phyloP scores from a whole-genome alignment of 1,284 basidiomycete genomes.

The Tilletia caries region DNA sequence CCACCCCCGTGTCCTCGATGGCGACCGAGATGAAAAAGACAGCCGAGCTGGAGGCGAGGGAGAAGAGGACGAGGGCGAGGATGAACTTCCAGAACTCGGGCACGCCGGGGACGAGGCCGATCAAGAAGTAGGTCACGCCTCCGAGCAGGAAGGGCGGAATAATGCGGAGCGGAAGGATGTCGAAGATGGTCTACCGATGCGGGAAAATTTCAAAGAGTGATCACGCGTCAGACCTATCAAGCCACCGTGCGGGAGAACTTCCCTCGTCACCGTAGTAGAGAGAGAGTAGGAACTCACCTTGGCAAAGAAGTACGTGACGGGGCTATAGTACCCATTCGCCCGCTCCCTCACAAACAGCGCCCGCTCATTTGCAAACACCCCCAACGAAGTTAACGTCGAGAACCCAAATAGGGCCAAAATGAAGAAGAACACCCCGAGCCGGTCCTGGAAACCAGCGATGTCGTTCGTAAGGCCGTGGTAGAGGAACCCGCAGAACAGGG shows the following conservation, averaged over 20 bases:
- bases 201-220: neutral
- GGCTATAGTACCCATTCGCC: slow-evolving; percentile 93
- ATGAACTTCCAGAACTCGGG: slow-evolving; percentile 95
- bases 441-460: slow-evolving; percentile 57
- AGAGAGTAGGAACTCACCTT: slow-evolving; percentile 62
- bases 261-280: too few species aligned
- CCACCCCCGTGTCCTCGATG: slow-evolving; percentile 77
- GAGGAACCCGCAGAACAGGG: slow-evolving; percentile 72
- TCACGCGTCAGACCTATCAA: neutral
- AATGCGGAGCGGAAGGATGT: slow-evolving; percentile 86
- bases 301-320: slow-evolving; percentile 89
- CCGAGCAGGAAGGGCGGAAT: slow-evolving; percentile 92
- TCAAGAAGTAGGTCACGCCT: slow-evolving; percentile 85
- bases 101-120: slow-evolving; percentile 86
- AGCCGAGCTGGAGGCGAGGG: slow-evolving; percentile 84
- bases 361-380: slow-evolving; percentile 87
- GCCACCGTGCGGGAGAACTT: too few species aligned
- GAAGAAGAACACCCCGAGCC: slow-evolving; percentile 88
- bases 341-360: slow-evolving; percentile 95
- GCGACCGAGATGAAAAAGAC: slow-evolving; percentile 85
- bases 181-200: slow-evolving; percentile 92
- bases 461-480: slow-evolving; percentile 71
- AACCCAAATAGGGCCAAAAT: slow-evolving; percentile 91
- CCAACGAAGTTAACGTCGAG: slow-evolving; percentile 85
- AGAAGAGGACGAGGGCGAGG: slow-evolving; percentile 88